These are phyloP conservation scores for Podaxis mareebaensis DNA, from an alignment of 768 basidiomycete species.

Conservation along the genomic window DNA sequence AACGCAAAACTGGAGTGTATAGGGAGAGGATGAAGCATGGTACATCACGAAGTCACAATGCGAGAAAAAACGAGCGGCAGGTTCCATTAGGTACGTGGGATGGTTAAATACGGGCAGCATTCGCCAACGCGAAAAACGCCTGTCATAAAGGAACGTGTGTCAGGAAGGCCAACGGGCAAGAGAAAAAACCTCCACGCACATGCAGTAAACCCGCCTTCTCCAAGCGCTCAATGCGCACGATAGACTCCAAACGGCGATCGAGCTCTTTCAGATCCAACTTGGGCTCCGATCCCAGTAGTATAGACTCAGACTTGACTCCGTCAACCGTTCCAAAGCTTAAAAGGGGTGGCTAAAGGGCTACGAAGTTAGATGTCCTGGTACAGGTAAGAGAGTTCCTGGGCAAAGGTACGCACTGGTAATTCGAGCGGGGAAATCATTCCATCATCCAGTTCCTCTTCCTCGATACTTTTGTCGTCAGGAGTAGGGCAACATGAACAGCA, in stretches of 20 bases:
- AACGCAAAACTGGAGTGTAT: not conserved
- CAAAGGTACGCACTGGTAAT: not conserved
- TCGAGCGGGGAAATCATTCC: slow-evolving; percentile 12
- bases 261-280: slow-evolving; percentile 69
- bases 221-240: slow-evolving; percentile 71
- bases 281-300: not conserved
- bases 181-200: not conserved
- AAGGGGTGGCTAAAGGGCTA: slow-evolving; percentile 5
- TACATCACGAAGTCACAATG: not conserved
- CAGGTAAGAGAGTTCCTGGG: too few relatives aligned
- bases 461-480: not conserved
- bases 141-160: not conserved
- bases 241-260: slow-evolving; percentile 79
- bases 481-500: too few relatives aligned
- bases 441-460: not conserved
- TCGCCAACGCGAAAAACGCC: slow-evolving; percentile 1
- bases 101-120: not conserved
- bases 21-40: not conserved
- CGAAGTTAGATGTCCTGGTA: not conserved
- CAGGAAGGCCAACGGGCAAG: not conserved
- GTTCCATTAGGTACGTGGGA: not conserved
- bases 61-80: not conserved
- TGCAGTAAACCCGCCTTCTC: not conserved
- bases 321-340: slow-evolving; percentile 4
- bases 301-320: not conserved